Base-by-base conservation (phyloP, 768 basidiomycete genomes). In the Russula dissimulans region DNA sequence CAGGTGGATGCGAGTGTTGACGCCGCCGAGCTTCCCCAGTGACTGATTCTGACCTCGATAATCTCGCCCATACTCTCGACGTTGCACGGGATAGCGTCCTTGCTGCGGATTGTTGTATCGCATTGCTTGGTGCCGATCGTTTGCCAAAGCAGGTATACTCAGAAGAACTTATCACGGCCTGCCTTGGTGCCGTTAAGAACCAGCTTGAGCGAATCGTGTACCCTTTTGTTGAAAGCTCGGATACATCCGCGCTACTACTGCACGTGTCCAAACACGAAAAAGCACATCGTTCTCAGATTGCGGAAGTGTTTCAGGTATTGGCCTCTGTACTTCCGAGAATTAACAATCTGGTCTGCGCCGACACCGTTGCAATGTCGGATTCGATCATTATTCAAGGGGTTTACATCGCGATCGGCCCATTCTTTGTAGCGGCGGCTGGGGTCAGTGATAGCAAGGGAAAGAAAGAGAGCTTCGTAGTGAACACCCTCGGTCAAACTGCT, bases 111-210 rank as follows among this genome's bases (percentile, higher is more conserved):
- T 91, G 89, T 65, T 86, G 83, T 61, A 78, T 95, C 64, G 82
- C 86, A 0, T 71, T 97, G 5, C 78, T 97, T 32, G 82, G 83
- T 2, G 85, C 86, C 36, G 90, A 91, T 63, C 78, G 87, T 26
- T 74, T 95, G 57, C 81, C 90, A 2, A 95, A 95, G 71, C 90
- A 94, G 81, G 94, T 92, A 9, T 95, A 95, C 71, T 97, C 95
- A 0, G 93, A 97, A 70, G 97, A 99, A 69, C 78, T 94, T 11
- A 91, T 99, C 62, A 85, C 85, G 0, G 76, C 81, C 0, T 91
- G 93, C 72, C 76, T 97, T 17, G 76, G 74, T 45, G 77, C 86
- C 0, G 79, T 93, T 62, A 94, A 95, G 70, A 88, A 87, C 62
- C 86, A 87, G 59, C 81, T 97, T 34, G 82, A 82, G 1, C 82